Evolutionary conservation across 2,329 filamentous ascomycete species (phyloP).

Genomic region (Talaromyces verruculosus): DNA sequence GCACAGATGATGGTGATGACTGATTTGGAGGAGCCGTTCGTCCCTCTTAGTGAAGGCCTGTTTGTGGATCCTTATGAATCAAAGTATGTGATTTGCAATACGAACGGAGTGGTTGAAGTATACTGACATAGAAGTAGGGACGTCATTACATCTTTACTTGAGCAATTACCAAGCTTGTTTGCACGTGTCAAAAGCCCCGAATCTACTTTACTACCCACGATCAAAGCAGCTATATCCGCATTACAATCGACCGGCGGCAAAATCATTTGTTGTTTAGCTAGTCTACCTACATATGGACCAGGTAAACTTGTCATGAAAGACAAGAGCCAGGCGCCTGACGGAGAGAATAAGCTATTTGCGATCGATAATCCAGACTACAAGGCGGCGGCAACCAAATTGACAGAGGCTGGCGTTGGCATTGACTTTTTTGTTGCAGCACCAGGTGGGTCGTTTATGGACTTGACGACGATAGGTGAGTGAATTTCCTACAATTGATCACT

Average conservation of each 20-base stretch:
- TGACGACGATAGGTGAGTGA: constrained; percentile 77
- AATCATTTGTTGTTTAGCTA: constrained; percentile 80
- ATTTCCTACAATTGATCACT: background rate
- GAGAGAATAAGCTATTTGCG: constrained; percentile 85
- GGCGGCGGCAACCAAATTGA: constrained; percentile 83
- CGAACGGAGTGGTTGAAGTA: background rate
- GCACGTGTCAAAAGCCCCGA: constrained; percentile 86
- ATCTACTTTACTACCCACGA: constrained; percentile 77
- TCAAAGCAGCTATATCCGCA: constrained; percentile 81
- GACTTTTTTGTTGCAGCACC: constrained; percentile 95
- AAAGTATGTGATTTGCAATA: constrained; percentile 51
- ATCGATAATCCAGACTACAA: constrained; percentile 88
- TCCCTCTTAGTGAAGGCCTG: constrained; percentile 84
- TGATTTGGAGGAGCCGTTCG: constrained; percentile 93
- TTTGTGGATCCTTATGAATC: constrained; percentile 95
- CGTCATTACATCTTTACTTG: constrained; percentile 84
- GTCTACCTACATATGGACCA: constrained; percentile 89
- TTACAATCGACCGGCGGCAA: constrained; percentile 87
- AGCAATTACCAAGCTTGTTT: constrained; percentile 80
- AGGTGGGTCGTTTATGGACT: constrained; percentile 84
- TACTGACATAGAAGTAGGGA: constrained; percentile 44
- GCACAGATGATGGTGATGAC: constrained; percentile 99
- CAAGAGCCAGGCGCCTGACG: constrained; percentile 80
- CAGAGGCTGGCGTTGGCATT: constrained; percentile 78
- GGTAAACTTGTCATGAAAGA: constrained; percentile 82